Evolutionary conservation across 2,329 filamentous ascomycete species (phyloP).

Genomic region (Fusarium lyarnte): DNA sequence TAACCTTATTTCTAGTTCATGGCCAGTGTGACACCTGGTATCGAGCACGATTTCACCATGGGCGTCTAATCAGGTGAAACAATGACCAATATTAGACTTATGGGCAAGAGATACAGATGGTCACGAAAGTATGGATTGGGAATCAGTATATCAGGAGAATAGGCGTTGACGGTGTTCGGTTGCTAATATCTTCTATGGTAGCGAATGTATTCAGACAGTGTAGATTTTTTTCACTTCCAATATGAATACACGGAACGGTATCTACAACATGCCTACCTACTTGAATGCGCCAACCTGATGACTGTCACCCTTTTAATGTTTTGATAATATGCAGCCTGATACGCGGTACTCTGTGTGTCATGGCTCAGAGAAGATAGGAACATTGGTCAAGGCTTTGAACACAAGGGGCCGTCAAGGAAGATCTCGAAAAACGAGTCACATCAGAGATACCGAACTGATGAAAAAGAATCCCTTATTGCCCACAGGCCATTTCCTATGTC

Average conservation of each 20-base stretch:
- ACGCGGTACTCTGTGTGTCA: no score
- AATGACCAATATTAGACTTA: background rate
- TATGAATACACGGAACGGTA: slow-evolving; percentile 7
- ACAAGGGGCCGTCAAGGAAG: background rate
- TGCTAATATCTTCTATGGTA: background rate
- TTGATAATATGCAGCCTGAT: background rate
- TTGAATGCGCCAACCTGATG: background rate
- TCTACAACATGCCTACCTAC: background rate
- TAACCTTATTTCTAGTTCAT: slow-evolving; percentile 64
- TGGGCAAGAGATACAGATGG: background rate
- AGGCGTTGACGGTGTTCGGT: slow-evolving; percentile 37
- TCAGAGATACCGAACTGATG: background rate
- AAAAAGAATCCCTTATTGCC: background rate
- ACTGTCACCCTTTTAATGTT: background rate
- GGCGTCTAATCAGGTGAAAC: slow-evolving; percentile 28
- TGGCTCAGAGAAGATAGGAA: background rate
- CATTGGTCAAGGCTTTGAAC: background rate
- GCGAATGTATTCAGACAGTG: background rate
- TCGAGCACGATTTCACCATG: slow-evolving; percentile 53
- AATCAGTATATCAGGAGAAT: slow-evolving; percentile 17
- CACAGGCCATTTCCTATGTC: background rate
- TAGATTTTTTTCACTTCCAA: slow-evolving; percentile 22
- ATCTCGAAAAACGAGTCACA: background rate
- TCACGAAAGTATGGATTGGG: slow-evolving; percentile 1
- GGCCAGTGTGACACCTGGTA: slow-evolving; percentile 91